Evolutionary conservation across 352 stramenopile species (phyloP).

Genomic region (Globisporangium spinosum): DNA sequence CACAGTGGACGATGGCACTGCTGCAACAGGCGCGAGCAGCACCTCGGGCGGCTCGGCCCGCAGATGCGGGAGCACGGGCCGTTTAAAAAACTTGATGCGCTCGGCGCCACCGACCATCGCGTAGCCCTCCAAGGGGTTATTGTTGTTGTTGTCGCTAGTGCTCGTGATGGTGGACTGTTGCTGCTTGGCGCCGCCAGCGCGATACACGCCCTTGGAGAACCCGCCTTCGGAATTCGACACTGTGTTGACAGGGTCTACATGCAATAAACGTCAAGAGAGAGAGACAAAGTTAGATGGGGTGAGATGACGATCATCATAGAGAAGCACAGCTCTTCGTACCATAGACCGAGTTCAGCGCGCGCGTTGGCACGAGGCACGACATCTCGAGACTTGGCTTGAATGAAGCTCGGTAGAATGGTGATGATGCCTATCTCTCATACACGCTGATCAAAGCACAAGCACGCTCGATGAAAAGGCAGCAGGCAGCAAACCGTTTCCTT

Average conservation of each 20-base stretch:
- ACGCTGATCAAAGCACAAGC: constrained; percentile 1
- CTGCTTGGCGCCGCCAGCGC: constrained; percentile 26
- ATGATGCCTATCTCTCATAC: not conserved
- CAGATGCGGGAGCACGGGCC: constrained; percentile 87
- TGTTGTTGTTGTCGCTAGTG: constrained; percentile 24
- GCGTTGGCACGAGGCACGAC: constrained; percentile 52
- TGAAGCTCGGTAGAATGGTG: not conserved
- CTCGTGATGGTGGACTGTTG: constrained; percentile 20
- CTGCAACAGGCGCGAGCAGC: constrained; percentile 61
- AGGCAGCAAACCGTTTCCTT: constrained; percentile 1
- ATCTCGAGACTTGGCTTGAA: constrained; percentile 23
- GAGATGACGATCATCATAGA: not conserved
- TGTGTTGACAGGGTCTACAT: constrained; percentile 67
- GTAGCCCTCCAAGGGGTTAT: constrained; percentile 33
- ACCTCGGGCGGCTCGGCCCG: constrained; percentile 86
- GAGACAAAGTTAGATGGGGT: not conserved
- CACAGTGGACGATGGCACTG: constrained; percentile 18
- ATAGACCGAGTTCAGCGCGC: constrained; percentile 77
- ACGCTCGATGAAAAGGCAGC: constrained; percentile 4
- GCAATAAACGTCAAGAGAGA: not conserved
- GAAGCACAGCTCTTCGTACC: constrained; percentile 26
- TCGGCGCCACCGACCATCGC: constrained; percentile 62
- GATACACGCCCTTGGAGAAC: constrained; percentile 63
- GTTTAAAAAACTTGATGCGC: constrained; percentile 88
- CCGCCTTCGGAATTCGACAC: constrained; percentile 60